Conservation (phyloP, 2,329 filamentous ascomycete species). For the Aspergillus arachidicola region DNA sequence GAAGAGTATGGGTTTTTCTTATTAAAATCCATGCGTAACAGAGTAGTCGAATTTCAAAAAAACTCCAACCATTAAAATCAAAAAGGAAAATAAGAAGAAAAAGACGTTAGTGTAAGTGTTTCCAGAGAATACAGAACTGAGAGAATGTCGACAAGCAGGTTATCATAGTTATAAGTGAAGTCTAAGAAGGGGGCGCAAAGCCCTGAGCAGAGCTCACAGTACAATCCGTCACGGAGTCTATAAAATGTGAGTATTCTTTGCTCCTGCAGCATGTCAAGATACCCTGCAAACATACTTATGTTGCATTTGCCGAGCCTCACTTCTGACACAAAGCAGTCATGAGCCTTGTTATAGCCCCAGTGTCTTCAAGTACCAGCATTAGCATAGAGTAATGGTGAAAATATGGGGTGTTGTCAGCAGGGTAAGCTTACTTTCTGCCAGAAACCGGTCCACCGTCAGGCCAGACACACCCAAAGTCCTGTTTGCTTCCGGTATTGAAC, state of each 20-base stretch:
- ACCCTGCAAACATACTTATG: neutral
- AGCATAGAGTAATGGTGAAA: neutral
- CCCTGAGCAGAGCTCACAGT: neutral
- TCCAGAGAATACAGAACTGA: too few species aligned
- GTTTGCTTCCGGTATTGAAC: neutral
- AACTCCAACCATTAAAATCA: too few species aligned
- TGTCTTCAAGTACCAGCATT: neutral
- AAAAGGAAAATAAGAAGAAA: too few species aligned
- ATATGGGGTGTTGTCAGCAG: neutral
- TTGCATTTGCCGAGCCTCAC: neutral
- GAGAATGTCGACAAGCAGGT: too few species aligned
- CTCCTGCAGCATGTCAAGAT: neutral
- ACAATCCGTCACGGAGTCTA: neutral
- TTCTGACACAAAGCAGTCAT: neutral
- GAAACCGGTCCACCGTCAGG: neutral
- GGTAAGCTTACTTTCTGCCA: neutral
- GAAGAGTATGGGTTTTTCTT: too few species aligned
- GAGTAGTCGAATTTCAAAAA: too few species aligned
- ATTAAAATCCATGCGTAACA: accelerated
- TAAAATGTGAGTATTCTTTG: neutral
- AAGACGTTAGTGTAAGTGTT: too few species aligned
- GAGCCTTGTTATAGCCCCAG: neutral
- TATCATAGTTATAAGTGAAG: neutral
- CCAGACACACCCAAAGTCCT: neutral
- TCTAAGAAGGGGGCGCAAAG: neutral